These are phyloP conservation scores for Suillus clintonianus DNA, from an alignment of 768 basidiomycete species.

Conservation along the genomic window DNA sequence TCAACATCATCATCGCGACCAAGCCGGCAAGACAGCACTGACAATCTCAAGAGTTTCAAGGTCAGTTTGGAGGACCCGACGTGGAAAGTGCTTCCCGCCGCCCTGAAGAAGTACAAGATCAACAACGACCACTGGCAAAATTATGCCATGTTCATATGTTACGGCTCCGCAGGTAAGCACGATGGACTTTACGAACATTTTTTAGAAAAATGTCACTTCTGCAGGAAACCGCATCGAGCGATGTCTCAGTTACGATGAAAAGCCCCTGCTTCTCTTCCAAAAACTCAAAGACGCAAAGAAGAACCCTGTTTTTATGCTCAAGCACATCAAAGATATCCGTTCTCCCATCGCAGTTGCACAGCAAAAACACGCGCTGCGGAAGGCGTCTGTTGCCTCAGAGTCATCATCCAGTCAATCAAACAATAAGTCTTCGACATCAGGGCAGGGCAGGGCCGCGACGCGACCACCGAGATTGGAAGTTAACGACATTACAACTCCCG, in stretches of 20 bases:
- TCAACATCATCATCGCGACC: slow-evolving; percentile 31
- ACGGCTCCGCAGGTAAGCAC: slow-evolving; percentile 80
- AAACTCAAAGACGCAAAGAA: slow-evolving; percentile 96
- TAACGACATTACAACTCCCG: slow-evolving; percentile 54
- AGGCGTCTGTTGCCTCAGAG: slow-evolving; percentile 53
- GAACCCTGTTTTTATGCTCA: slow-evolving; percentile 98
- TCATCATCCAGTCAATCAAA: slow-evolving; percentile 19
- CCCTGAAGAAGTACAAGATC: slow-evolving; percentile 98
- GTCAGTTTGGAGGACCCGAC: slow-evolving; percentile 98
- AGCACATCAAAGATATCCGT: slow-evolving; percentile 91
- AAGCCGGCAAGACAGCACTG: slow-evolving; percentile 61
- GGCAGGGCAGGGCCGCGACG: slow-evolving; percentile 37
- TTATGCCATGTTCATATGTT: slow-evolving; percentile 99
- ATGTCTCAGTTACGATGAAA: slow-evolving; percentile 96
- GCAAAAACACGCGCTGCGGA: slow-evolving; percentile 90
- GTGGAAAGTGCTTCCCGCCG: slow-evolving; percentile 97
- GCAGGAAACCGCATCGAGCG: slow-evolving; percentile 82
- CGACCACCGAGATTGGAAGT: slow-evolving; percentile 75
- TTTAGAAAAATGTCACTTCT: neutral
- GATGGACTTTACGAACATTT: neutral
- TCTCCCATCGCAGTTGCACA: slow-evolving; percentile 97
- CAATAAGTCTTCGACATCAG: slow-evolving; percentile 26
- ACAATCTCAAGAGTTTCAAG: slow-evolving; percentile 92
- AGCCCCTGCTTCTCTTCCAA: slow-evolving; percentile 94
- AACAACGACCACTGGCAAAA: slow-evolving; percentile 99